phyloP scores from a whole-genome alignment of 169 alveolate species.

The Cystoisospora suis region DNA sequence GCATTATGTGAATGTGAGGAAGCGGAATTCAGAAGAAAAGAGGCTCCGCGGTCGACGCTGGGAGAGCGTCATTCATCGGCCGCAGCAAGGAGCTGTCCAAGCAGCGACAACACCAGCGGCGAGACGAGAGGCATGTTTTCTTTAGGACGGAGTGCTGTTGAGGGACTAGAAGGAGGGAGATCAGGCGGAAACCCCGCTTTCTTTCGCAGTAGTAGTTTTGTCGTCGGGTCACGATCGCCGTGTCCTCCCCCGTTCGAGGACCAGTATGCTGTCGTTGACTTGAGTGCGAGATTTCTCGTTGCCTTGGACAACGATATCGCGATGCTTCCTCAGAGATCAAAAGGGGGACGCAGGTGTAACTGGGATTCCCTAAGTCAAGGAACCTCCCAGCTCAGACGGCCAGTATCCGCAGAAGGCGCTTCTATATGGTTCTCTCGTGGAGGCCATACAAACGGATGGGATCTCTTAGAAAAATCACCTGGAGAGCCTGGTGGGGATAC shows the following conservation, averaged over 20 bases:
- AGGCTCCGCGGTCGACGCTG: no score
- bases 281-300: constrained; percentile 6
- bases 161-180: neutral
- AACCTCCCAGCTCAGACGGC: neutral
- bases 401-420: no score
- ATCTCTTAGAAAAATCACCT: no score
- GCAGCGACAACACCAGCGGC: neutral
- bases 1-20: no score
- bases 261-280: constrained; percentile 16
- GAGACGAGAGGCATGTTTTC: neutral
- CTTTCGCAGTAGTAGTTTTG: neutral
- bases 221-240: neutral
- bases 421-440: no score
- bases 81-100: neutral
- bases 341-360: neutral
- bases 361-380: neutral
- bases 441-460: no score
- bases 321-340: neutral
- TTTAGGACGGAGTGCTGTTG: neutral
- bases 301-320: neutral
- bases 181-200: neutral
- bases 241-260: neutral
- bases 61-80: neutral
- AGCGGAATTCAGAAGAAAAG: no score
- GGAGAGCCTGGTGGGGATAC: no score